phyloP scores from a whole-genome alignment of 495 filamentous ascomycete species.

The Penicillium cataractarum region DNA sequence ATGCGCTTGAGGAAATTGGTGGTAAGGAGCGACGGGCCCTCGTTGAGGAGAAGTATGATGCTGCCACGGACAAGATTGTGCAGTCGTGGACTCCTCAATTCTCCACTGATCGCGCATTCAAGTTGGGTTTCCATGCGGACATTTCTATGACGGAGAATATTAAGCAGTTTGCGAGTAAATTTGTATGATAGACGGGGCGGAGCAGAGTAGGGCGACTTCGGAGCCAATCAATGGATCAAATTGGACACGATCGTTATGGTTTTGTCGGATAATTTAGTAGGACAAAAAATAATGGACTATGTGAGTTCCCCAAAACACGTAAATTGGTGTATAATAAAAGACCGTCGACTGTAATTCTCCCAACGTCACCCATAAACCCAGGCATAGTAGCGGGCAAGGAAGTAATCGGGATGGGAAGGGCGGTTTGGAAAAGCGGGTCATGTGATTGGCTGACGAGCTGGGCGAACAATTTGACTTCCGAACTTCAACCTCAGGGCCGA shows the following conservation, averaged over 20 bases:
- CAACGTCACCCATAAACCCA: constrained; percentile 2
- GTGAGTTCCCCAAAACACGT: neutral
- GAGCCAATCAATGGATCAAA: constrained; percentile 23
- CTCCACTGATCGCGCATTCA: constrained; percentile 59
- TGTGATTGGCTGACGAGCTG: constrained; percentile 53
- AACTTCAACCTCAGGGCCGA: constrained; percentile 54
- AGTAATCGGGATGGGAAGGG: constrained; percentile 45
- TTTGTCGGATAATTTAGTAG: neutral
- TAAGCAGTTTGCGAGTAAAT: constrained; percentile 49
- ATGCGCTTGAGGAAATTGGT: constrained; percentile 69
- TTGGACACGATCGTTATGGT: neutral
- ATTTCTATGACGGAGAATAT: constrained; percentile 60
- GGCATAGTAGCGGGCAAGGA: constrained; percentile 22
- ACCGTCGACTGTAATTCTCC: neutral
- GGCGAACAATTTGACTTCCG: constrained; percentile 57
- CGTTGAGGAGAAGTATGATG: constrained; percentile 68
- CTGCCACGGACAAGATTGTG: constrained; percentile 69
- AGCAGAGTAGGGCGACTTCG: constrained; percentile 2
- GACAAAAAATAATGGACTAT: no score
- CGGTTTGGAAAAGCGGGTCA: constrained; percentile 52
- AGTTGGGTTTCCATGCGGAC: constrained; percentile 65
- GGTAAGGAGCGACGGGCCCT: constrained; percentile 67
- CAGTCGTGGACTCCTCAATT: constrained; percentile 74
- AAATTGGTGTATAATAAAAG: neutral
- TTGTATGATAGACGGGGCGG: constrained; percentile 24